Percentiles rank a stretch among this genome's conserved stretches.
Conservation (phyloP, 306 rosid species). For the barrel medic (Medicago truncatula) region DNA sequence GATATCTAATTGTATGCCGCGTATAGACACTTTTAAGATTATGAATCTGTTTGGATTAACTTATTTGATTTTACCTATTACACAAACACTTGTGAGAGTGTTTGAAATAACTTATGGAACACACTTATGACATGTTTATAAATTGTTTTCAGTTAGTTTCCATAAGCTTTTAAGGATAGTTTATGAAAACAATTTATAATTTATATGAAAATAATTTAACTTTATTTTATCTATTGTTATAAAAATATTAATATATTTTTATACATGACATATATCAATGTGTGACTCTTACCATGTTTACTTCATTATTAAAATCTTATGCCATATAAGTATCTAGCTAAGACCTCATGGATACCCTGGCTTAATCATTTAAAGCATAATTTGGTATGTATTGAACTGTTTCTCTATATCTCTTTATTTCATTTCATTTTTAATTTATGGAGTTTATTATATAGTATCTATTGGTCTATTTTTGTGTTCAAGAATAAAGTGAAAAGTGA, state of each 20-base stretch:
- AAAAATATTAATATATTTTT: no score
- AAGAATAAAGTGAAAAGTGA: conserved; percentile 86
- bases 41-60: no score
- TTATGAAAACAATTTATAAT: no score
- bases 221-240: no score
- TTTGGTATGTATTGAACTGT: conserved; percentile 38
- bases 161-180: neutral
- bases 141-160: neutral
- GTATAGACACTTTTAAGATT: no score
- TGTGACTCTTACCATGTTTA: no score
- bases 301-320: no score
- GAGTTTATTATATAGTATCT: conserved; percentile 22
- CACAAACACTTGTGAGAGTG: no score
- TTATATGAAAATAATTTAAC: no score
- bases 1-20: no score
- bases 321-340: neutral
- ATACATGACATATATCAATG: neutral
- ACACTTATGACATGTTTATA: neutral
- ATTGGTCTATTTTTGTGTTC: conserved; percentile 43
- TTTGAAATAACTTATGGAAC: no score
- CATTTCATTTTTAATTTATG: neutral
- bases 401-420: neutral
- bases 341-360: neutral
- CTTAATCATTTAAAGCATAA: neutral
- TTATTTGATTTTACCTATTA: no score